Evolutionary conservation across 495 filamentous ascomycete genomes (phyloP), one percentile per base, ranked within the genome.

Genomic region (Lineolata rhizophorae): DNA sequence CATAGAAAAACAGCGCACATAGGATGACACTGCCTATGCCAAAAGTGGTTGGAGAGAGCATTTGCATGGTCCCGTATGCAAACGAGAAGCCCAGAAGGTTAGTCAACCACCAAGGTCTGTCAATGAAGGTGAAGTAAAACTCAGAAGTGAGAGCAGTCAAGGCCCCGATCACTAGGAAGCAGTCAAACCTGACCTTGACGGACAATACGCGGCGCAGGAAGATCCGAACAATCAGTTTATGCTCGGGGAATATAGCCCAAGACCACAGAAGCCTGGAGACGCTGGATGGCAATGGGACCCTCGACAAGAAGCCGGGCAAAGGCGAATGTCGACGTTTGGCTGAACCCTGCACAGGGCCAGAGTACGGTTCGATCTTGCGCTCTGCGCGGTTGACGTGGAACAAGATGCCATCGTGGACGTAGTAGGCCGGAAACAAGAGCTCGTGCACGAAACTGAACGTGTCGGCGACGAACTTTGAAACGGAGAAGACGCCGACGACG

Each of bases 31-130:
- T 72, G 2, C 82, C 87, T 0, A 79, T 92, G 35, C 60, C 56
- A 45, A 93, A 92, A 0, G 77, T 91, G 0, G 83, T 87, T 0
- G 87, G 90, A 2, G 85, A 92, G 57, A 97, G 67, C 37, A 92
- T 53, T 34, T 81, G 65, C 24, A 97, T 56, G 12, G 77, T 62
- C 11, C 64, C 64, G 46, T 97, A 97, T 45, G 72, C 78, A 52
- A 93, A 80, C 13, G 68, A 72, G 44, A 85, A 75, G 3, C 80
- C 83, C 44, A 93, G 62, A 25, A 93, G 57, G 46, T 97, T 95
- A 17, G 79, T 87, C 31, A 93, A 48, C 45, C 65, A 75, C 78
- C 77, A 78, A 24, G 69, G 63, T 42, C 76, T 85, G 2, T 54
- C 56, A 6, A 75, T 61, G 18, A 73, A 55, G 39, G 81, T 72